These are phyloP conservation scores for Pichia sp. DNA, from an alignment of 1,139 yeast species.

Conservation along the genomic window DNA sequence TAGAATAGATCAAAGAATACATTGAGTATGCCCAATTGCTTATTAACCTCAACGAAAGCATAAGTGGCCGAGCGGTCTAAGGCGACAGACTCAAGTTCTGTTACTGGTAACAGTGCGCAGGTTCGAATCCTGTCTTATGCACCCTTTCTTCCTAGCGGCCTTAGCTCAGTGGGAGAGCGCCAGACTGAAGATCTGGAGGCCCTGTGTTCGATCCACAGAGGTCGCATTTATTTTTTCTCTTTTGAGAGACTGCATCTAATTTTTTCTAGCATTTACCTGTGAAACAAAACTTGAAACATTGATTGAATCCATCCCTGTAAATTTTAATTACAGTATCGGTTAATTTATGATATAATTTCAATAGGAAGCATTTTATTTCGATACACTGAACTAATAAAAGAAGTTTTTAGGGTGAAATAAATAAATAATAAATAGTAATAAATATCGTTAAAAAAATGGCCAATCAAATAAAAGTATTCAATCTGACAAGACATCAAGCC, in stretches of 20 bases:
- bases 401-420: conserved; percentile 1
- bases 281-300: no score
- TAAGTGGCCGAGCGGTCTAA: conserved; percentile 28
- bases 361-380: neutral
- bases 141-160: conserved; percentile 39
- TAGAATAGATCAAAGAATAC: no score
- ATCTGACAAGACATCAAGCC: conserved; percentile 11
- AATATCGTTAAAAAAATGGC: neutral
- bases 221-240: conserved; percentile 52
- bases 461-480: neutral
- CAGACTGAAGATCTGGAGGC: conserved; percentile 91
- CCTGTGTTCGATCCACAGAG: conserved; percentile 94
- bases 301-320: no score
- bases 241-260: no score
- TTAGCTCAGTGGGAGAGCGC: conserved; percentile 91
- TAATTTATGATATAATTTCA: no score
- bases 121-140: conserved; percentile 26
- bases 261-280: no score
- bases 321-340: no score
- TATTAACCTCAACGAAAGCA: conserved; percentile 9
- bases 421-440: conserved; percentile 3
- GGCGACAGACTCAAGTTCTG: conserved; percentile 29
- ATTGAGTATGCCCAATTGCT: no score
- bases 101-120: conserved; percentile 27
- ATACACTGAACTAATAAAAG: neutral